These are phyloP conservation scores for Alopecurus myosuroides DNA, from an alignment of 176 grass and related monocot genomes.

Conservation along the genomic window DNA sequence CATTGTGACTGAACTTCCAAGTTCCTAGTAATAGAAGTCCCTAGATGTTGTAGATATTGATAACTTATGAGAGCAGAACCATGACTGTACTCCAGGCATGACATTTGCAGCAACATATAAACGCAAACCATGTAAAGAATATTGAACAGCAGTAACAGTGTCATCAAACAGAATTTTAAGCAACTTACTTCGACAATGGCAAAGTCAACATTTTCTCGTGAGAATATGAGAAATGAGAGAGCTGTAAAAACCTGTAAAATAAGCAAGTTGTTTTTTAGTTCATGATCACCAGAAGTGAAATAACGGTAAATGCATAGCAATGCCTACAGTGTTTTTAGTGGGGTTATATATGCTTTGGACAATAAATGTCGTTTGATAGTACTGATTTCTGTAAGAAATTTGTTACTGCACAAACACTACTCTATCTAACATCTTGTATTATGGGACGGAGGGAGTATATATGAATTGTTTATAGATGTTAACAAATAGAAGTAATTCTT, in stretches of 20 bases:
- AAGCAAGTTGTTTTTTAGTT: neutral
- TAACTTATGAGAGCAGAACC: neutral
- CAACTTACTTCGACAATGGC: conserved; percentile 84
- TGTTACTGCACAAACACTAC: neutral
- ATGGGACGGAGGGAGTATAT: too few relatives aligned
- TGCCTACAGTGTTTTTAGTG: neutral
- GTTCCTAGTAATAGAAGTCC: neutral
- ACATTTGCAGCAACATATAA: neutral
- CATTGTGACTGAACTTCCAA: neutral
- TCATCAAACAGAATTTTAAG: neutral
- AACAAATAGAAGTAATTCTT: neutral
- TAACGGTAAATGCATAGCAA: neutral
- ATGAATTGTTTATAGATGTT: neutral
- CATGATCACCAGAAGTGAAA: neutral
- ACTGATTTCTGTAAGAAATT: neutral
- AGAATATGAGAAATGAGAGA: conserved; percentile 79
- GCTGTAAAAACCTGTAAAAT: conserved; percentile 78
- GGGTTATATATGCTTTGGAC: neutral
- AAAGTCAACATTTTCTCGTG: conserved; percentile 70
- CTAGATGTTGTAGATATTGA: neutral
- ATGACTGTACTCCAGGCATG: neutral
- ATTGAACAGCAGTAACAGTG: neutral
- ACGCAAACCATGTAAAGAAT: neutral
- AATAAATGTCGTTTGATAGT: neutral
- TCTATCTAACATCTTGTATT: too few relatives aligned